These are phyloP conservation scores for Candida nitratophila DNA, from an alignment of 805 yeast genomes.

Conservation along the genomic window DNA sequence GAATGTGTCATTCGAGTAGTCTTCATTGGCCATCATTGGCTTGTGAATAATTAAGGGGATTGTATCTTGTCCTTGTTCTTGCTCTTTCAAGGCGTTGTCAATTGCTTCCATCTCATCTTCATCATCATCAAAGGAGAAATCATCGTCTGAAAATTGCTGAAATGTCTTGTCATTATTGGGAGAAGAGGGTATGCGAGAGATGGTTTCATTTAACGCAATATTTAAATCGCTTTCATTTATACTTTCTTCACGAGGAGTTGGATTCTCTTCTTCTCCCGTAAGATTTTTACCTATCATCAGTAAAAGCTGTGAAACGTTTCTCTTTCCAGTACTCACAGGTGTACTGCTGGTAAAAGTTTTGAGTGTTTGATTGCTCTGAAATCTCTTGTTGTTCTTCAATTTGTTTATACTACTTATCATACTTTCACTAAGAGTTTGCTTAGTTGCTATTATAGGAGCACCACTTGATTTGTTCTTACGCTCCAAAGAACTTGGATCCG, in stretches of 20 bases:
- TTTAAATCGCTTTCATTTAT: neutral
- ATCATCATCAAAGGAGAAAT: neutral
- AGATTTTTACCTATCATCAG: slow-evolving; percentile 16
- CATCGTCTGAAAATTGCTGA: neutral
- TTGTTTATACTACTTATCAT: slow-evolving; percentile 22
- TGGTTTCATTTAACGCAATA: neutral
- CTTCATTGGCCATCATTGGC: no score
- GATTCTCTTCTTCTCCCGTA: slow-evolving; percentile 3
- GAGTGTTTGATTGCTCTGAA: neutral
- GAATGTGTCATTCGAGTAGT: slow-evolving; percentile 2
- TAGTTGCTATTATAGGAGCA: slow-evolving; percentile 19
- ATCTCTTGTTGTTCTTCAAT: neutral
- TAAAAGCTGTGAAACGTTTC: slow-evolving; percentile 19
- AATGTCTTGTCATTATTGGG: slow-evolving; percentile 1
- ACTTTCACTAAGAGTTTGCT: slow-evolving; percentile 19
- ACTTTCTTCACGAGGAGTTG: slow-evolving; percentile 1
- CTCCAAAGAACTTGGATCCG: slow-evolving; percentile 27
- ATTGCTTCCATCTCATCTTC: neutral
- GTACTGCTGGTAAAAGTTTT: neutral
- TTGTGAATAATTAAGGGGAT: no score
- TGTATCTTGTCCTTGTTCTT: neutral
- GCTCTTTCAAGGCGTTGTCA: neutral
- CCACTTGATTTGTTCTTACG: slow-evolving; percentile 18
- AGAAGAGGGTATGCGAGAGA: neutral
- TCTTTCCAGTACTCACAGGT: neutral